These are phyloP conservation scores for Lyophyllum shimeji DNA, from an alignment of 768 basidiomycete genomes.

Conservation along the genomic window DNA sequence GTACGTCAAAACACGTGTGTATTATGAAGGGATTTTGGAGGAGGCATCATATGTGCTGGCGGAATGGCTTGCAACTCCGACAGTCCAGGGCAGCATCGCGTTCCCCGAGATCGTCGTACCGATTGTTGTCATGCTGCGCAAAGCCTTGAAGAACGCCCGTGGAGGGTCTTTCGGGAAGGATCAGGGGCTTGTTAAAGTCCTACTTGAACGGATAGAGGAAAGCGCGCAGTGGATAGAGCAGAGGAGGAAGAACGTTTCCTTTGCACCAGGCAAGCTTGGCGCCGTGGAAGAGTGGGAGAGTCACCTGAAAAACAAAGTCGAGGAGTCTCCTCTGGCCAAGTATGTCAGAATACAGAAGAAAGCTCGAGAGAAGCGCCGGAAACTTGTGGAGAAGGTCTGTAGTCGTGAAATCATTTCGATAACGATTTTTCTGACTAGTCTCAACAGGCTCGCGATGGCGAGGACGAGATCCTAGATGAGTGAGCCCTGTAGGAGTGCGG, in stretches of 20 bases:
- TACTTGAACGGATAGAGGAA: slow-evolving; percentile 88
- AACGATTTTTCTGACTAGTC: slow-evolving; percentile 17
- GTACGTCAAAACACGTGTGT: slow-evolving; percentile 86
- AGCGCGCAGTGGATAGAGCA: slow-evolving; percentile 77
- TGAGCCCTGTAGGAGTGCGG: slow-evolving; percentile 7
- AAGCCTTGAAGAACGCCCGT: slow-evolving; percentile 66
- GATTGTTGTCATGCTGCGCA: slow-evolving; percentile 67
- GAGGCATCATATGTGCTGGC: slow-evolving; percentile 77
- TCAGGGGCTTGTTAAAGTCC: slow-evolving; percentile 60
- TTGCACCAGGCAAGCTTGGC: slow-evolving; percentile 69
- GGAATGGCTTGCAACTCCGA: slow-evolving; percentile 73
- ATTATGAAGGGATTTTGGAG: slow-evolving; percentile 79
- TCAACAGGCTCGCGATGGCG: slow-evolving; percentile 64
- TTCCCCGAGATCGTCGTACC: slow-evolving; percentile 94
- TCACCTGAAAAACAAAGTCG: slow-evolving; percentile 51
- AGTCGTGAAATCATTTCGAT: slow-evolving; percentile 7
- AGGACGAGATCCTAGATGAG: slow-evolving; percentile 67
- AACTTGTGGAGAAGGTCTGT: slow-evolving; percentile 72
- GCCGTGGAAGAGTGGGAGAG: slow-evolving; percentile 78
- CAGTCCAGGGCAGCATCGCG: slow-evolving; percentile 82
- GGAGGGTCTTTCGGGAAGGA: slow-evolving; percentile 52
- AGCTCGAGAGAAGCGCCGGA: slow-evolving; percentile 69
- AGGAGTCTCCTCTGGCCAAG: slow-evolving; percentile 76
- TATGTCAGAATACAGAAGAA: slow-evolving; percentile 83
- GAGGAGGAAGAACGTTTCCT: slow-evolving; percentile 65